phyloP scores from a whole-genome alignment of 805 yeast species.

The Torulaspora gathmanii region DNA sequence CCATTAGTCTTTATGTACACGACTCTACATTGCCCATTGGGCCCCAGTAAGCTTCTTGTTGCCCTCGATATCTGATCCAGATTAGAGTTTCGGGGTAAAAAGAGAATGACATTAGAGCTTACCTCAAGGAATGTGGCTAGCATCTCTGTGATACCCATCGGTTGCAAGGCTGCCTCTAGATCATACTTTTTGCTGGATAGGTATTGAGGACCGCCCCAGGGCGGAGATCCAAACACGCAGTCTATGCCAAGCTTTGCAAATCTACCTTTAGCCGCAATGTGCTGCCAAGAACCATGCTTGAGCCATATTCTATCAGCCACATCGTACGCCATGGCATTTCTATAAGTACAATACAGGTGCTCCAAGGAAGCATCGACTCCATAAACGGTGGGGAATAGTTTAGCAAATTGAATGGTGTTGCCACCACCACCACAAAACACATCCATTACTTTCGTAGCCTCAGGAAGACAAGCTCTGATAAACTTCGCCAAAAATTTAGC shows the following conservation, averaged over 20 bases:
- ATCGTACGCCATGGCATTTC: constrained; percentile 62
- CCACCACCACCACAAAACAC: constrained; percentile 89
- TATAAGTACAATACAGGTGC: constrained; percentile 60
- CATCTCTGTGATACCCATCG: constrained; percentile 45
- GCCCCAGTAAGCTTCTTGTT: constrained; percentile 46
- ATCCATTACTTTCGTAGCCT: constrained; percentile 50
- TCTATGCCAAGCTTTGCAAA: constrained; percentile 24
- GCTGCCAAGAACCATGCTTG: constrained; percentile 45
- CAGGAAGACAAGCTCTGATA: constrained; percentile 48
- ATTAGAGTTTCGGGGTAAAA: constrained; percentile 59
- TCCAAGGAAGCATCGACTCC: constrained; percentile 59
- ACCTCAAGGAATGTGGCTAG: constrained; percentile 41
- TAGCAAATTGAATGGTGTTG: constrained; percentile 71
- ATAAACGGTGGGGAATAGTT: constrained; percentile 48
- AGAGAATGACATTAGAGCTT: constrained; percentile 49
- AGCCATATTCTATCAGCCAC: constrained; percentile 49
- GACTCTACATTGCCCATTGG: constrained; percentile 42
- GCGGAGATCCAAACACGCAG: constrained; percentile 70
- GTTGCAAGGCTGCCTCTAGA: constrained; percentile 41
- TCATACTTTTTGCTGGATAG: constrained; percentile 42
- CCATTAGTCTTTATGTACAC: constrained; percentile 42
- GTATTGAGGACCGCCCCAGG: constrained; percentile 82
- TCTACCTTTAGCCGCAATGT: constrained; percentile 18
- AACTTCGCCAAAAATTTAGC: constrained; percentile 59
- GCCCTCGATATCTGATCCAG: constrained; percentile 47